These are phyloP conservation scores for Aspergillus fijiensis DNA, from an alignment of 2,329 filamentous ascomycete species.

Conservation along the genomic window DNA sequence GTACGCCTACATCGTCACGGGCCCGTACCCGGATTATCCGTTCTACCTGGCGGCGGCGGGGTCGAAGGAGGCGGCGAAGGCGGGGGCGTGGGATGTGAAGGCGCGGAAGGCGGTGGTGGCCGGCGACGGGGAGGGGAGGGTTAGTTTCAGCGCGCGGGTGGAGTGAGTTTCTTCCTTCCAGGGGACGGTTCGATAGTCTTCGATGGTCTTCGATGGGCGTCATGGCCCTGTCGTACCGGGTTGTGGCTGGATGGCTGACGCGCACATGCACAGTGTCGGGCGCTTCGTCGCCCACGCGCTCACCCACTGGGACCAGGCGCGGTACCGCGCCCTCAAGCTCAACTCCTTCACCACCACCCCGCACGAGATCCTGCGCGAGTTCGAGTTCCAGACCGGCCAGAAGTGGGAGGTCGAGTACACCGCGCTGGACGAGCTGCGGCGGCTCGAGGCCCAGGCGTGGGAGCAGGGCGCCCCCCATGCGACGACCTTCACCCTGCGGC, in stretches of 20 bases:
- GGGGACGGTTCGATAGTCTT: neutral
- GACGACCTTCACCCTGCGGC: conserved; percentile 59
- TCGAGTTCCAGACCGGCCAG: conserved; percentile 63
- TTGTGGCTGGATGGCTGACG: no score
- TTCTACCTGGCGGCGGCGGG: conserved; percentile 51
- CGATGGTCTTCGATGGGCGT: neutral
- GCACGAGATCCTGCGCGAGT: conserved; percentile 63
- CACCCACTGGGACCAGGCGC: conserved; percentile 54
- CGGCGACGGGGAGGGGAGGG: conserved; percentile 59
- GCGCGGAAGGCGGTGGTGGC: conserved; percentile 60
- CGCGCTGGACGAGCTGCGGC: conserved; percentile 54
- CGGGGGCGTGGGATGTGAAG: conserved; percentile 61
- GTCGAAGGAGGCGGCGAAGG: conserved; percentile 34
- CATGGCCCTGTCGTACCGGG: no score
- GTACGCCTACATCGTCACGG: conserved; percentile 68
- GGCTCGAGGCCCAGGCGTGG: conserved; percentile 62
- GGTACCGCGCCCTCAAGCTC: conserved; percentile 61
- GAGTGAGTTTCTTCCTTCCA: conserved; percentile 55
- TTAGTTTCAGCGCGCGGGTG: conserved; percentile 69
- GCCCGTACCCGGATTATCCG: conserved; percentile 61
- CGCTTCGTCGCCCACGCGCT: conserved; percentile 64
- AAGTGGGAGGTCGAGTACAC: conserved; percentile 58
- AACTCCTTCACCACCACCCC: conserved; percentile 70
- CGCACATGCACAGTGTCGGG: conserved; percentile 55
- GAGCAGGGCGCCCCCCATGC: conserved; percentile 52